Percentiles rank a stretch among this genome's conserved stretches.
Conservation (phyloP, 2,329 filamentous ascomycete species). For the Diaporthe ampelina region DNA sequence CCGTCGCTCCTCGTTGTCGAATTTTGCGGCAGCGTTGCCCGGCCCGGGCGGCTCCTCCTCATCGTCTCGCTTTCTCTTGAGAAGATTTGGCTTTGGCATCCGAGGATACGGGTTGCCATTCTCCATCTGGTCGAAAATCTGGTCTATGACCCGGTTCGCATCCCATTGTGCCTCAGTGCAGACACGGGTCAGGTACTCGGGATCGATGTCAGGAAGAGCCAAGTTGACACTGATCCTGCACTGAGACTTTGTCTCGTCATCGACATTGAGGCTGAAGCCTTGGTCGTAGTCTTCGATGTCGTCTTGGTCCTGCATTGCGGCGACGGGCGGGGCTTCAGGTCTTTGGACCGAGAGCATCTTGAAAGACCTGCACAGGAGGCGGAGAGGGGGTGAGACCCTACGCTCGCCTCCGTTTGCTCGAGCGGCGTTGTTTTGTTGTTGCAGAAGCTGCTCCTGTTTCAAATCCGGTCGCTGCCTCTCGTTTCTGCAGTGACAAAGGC, state of each 20-base stretch:
- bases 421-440: background rate
- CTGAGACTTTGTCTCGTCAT: conserved; percentile 25
- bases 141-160: conserved; percentile 51
- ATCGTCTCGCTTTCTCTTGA: conserved; percentile 59
- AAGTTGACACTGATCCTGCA: conserved; percentile 50
- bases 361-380: conserved; percentile 10
- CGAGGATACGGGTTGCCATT: conserved; percentile 55
- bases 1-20: conserved; percentile 45
- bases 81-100: conserved; percentile 42
- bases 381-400: background rate
- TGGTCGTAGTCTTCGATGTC: background rate
- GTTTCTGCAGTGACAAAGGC: conserved; percentile 25
- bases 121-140: conserved; percentile 58
- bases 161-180: conserved; percentile 48
- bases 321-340: background rate
- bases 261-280: background rate
- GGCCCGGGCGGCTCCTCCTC: conserved; percentile 43
- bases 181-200: conserved; percentile 51
- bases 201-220: conserved; percentile 63
- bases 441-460: conserved; percentile 25
- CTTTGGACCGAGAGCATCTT: conserved; percentile 26
- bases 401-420: background rate
- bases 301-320: background rate
- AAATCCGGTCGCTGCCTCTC: conserved; percentile 14
- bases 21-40: conserved; percentile 42